A percentile compares a stretch with the other conserved stretches of the same genome.
Evolutionary conservation across 495 filamentous ascomycete genomes (phyloP).

Genomic region (Thozetella sp.): DNA sequence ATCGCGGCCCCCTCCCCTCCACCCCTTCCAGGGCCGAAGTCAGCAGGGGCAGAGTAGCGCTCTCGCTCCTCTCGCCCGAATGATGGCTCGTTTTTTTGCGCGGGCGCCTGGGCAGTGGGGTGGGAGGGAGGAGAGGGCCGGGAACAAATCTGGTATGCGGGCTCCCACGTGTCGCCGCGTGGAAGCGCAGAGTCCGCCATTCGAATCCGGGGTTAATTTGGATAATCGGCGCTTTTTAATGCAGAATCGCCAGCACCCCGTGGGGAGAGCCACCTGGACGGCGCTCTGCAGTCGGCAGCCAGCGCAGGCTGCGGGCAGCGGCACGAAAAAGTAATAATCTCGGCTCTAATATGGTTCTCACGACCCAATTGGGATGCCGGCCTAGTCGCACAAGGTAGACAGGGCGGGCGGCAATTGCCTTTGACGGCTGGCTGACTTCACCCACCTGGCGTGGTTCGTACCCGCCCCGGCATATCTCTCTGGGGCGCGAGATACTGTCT

Average conservation of each 20-base stretch:
- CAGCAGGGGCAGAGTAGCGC: no score
- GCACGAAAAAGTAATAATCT: slow-evolving; percentile 30
- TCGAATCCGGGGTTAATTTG: slow-evolving; percentile 41
- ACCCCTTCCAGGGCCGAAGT: no score
- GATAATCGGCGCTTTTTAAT: slow-evolving; percentile 32
- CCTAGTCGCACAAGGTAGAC: slow-evolving; percentile 5
- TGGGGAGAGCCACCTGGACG: slow-evolving; percentile 5
- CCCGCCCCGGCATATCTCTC: slow-evolving; percentile 9
- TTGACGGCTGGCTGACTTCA: slow-evolving; percentile 1
- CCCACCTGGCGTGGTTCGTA: slow-evolving; percentile 4
- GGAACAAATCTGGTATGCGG: slow-evolving; percentile 24
- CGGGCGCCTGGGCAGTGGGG: no score
- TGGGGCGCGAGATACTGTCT: slow-evolving; percentile 2
- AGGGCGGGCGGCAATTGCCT: slow-evolving; percentile 16
- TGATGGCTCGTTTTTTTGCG: no score
- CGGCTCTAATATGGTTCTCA: slow-evolving; percentile 23
- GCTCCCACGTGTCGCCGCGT: slow-evolving; percentile 21
- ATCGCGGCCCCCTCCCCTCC: no score
- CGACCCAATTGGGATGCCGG: slow-evolving; percentile 15
- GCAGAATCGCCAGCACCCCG: slow-evolving; percentile 13
- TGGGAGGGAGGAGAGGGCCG: no score
- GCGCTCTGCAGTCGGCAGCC: slow-evolving; percentile 20
- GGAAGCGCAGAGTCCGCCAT: slow-evolving; percentile 24
- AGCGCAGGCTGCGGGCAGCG: slow-evolving; percentile 12
- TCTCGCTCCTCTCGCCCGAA: no score